Percentiles rank a stretch among this genome's conserved stretches.
These are phyloP conservation scores for Phlebopus sp. DNA, from an alignment of 1,284 basidiomycete genomes.

Conservation along the genomic window DNA sequence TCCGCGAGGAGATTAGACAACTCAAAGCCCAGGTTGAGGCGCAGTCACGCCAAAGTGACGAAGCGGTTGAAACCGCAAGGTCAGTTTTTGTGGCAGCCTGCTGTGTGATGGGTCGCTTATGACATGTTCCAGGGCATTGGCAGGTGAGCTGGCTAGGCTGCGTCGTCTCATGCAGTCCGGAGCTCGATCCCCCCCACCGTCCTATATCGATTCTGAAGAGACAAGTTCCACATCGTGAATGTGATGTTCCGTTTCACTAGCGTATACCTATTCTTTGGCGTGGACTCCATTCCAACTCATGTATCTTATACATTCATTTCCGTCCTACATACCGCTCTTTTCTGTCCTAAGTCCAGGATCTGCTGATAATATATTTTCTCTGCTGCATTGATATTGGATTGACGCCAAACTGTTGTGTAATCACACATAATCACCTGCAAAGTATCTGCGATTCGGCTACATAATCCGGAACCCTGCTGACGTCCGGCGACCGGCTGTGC, in stretches of 20 bases:
- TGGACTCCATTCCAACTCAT: constrained; percentile 31
- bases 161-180: constrained; percentile 64
- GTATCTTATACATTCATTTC: constrained; percentile 32
- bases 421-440: no score
- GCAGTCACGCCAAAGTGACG: constrained; percentile 52
- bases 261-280: constrained; percentile 4
- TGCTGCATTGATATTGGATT: not conserved
- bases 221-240: constrained; percentile 14
- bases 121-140: constrained; percentile 43
- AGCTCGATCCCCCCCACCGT: constrained; percentile 25
- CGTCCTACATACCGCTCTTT: constrained; percentile 18
- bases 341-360: constrained; percentile 28
- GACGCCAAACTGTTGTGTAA: no score
- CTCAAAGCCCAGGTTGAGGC: constrained; percentile 50
- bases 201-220: constrained; percentile 10
- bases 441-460: no score
- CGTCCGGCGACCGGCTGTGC: no score
- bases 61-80: constrained; percentile 60
- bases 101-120: not conserved
- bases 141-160: constrained; percentile 61
- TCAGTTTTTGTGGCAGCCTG: constrained; percentile 34
- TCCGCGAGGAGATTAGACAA: constrained; percentile 45
- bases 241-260: constrained; percentile 1
- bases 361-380: constrained; percentile 14
- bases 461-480: no score